These are phyloP conservation scores for Fusarium illudens DNA, from an alignment of 2,329 filamentous ascomycete genomes.

Conservation along the genomic window DNA sequence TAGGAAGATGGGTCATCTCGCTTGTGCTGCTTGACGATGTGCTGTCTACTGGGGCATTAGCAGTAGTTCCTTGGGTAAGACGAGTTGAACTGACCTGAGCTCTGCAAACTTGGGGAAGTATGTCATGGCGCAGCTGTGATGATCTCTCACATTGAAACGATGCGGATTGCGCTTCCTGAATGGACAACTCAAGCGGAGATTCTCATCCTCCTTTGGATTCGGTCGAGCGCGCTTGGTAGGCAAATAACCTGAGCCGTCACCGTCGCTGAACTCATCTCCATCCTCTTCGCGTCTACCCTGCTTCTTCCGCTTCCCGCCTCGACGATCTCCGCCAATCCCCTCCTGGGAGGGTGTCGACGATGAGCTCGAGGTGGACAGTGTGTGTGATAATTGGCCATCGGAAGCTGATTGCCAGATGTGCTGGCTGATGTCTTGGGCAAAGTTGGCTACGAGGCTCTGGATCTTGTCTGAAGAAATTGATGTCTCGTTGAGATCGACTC, in stretches of 20 bases:
- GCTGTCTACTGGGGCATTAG: slow-evolving; percentile 45
- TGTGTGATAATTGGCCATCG: slow-evolving; percentile 43
- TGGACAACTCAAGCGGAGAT: slow-evolving; percentile 53
- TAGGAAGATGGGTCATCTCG: slow-evolving; percentile 52
- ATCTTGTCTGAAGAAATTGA: slow-evolving; percentile 42
- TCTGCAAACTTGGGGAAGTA: slow-evolving; percentile 54
- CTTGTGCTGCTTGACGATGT: slow-evolving; percentile 55
- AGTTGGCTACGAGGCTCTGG: slow-evolving; percentile 45
- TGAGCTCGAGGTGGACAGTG: slow-evolving; percentile 45
- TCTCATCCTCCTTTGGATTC: slow-evolving; percentile 49
- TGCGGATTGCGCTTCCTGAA: slow-evolving; percentile 56
- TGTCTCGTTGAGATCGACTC: slow-evolving; percentile 48
- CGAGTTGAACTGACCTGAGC: slow-evolving; percentile 43
- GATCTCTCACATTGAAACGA: slow-evolving; percentile 57
- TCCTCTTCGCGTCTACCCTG: slow-evolving; percentile 43
- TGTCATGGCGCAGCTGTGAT: slow-evolving; percentile 55
- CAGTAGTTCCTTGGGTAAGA: too few species aligned
- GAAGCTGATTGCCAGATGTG: slow-evolving; percentile 46
- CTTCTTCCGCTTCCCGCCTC: slow-evolving; percentile 50
- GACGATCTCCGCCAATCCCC: slow-evolving; percentile 30
- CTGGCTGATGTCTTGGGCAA: slow-evolving; percentile 46
- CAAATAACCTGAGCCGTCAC: slow-evolving; percentile 43
- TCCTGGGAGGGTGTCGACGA: slow-evolving; percentile 45
- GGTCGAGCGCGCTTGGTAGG: slow-evolving; percentile 45
- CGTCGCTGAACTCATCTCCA: slow-evolving; percentile 48